Evolutionary conservation across 768 basidiomycete species (phyloP).

Genomic region (Tricholoma sp.): DNA sequence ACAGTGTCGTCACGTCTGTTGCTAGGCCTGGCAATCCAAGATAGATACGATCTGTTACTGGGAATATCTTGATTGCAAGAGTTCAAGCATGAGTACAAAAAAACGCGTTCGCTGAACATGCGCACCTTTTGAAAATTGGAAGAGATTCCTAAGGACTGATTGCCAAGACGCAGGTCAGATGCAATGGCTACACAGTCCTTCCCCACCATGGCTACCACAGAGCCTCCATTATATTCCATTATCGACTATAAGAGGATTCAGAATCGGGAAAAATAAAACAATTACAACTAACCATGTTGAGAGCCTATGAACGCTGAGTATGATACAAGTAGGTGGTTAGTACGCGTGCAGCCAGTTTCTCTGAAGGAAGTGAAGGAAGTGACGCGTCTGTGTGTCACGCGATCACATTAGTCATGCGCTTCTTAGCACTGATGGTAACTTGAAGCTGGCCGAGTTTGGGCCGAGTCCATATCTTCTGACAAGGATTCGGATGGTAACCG

Average conservation of each 20-base stretch:
- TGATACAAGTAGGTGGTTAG: slow-evolving; percentile 4
- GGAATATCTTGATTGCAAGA: slow-evolving; percentile 69
- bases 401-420: slow-evolving; percentile 12
- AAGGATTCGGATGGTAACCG: no score
- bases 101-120: not conserved
- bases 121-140: slow-evolving; percentile 92
- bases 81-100: slow-evolving; percentile 10
- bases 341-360: no score
- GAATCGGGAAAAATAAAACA: not conserved
- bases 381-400: slow-evolving; percentile 39
- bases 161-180: slow-evolving; percentile 88
- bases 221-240: slow-evolving; percentile 95
- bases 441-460: no score
- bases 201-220: slow-evolving; percentile 98
- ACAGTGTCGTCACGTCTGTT: slow-evolving; percentile 92
- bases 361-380: slow-evolving; percentile 21
- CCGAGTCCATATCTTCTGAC: no score
- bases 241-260: slow-evolving; percentile 55
- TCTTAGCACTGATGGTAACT: no score
- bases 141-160: slow-evolving; percentile 80
- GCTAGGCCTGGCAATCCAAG: slow-evolving; percentile 90
- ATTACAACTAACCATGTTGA: slow-evolving; percentile 35
- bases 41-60: slow-evolving; percentile 88
- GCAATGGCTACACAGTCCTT: slow-evolving; percentile 99
- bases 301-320: slow-evolving; percentile 12